Base-by-base conservation (phyloP, 441 rosid genomes). In the Croton setiger region DNA sequence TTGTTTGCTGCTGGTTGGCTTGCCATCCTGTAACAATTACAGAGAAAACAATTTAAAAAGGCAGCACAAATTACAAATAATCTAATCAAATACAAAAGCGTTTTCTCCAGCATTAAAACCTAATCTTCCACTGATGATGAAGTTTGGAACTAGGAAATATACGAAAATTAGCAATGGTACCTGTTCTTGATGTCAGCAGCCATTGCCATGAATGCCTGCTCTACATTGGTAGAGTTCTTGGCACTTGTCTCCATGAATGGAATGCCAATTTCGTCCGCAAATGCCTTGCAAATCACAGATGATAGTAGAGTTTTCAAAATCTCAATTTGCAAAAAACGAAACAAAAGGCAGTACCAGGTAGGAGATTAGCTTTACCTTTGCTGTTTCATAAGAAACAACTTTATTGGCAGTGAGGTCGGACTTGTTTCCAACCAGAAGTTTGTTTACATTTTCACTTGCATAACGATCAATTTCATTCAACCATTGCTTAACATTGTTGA, bases 161-260 rank as follows among this genome's bases (percentile, higher is more conserved):
- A 48, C n/a, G 2, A 23, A 51, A n/a, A 51, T n/a, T 17, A 7
- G 0, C 15, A 49, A 64, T 5, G 37, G 21, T 65, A 86, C 93
- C 91, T 86, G 56, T 82, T 77, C 85, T 88, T 88, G 79, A 88
- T 88, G 60, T 81, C 75, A 68, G 83, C 82, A 52, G 90, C 82
- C 94, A 88, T 88, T 59, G 94, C 94, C 94, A 88, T 88, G 77
- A 88, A 88, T 72, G 91, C 91, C 66, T 88, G 84, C 72, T 88
- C 94, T 0, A 88, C 94, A 61, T 88, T 88, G 58, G 86, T 83
- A 54, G 94, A 80, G 70, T 57, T 78, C 76, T 88, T 88, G 13
- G 94, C 94, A 74, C 89, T 86, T 41, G 91, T 85, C 72, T 88
- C 94, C 88, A 88, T 78, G 81, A 86, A 88, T 3, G 91, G 87